phyloP scores from a whole-genome alignment of 164 flowering plant species.

The Platanus orientalis region DNA sequence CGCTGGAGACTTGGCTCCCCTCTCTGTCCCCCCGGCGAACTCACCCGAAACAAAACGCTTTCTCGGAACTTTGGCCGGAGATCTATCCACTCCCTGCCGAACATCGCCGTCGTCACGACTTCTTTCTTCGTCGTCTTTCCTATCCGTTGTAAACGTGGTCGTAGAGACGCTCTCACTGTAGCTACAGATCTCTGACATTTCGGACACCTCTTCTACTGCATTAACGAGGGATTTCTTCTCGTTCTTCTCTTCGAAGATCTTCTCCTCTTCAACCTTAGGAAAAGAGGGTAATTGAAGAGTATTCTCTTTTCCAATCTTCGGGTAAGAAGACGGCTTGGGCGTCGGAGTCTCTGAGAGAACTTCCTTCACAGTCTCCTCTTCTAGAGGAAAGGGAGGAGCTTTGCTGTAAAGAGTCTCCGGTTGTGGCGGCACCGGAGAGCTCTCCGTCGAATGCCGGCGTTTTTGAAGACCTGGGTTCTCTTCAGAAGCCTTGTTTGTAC shows the following conservation, averaged over 20 bases:
- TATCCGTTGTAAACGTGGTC: slow-evolving; percentile 25
- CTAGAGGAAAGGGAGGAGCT: slow-evolving; percentile 21
- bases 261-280: slow-evolving; percentile 5
- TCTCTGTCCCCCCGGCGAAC: slow-evolving; percentile 12
- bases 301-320: not conserved
- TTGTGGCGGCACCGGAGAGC: not conserved
- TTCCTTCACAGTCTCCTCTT: slow-evolving; percentile 68
- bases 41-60: slow-evolving; percentile 32
- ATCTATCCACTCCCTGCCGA: slow-evolving; percentile 19
- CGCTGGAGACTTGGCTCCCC: slow-evolving; percentile 27
- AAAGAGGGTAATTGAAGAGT: not conserved
- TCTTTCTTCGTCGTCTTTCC: slow-evolving; percentile 8
- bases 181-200: slow-evolving; percentile 45
- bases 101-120: slow-evolving; percentile 19
- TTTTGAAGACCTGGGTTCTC: not conserved
- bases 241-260: too few species aligned
- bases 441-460: slow-evolving; percentile 2
- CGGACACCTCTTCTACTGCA: slow-evolving; percentile 24
- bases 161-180: slow-evolving; percentile 43
- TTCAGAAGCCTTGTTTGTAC: slow-evolving; percentile 19
- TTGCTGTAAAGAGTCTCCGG: slow-evolving; percentile 3
- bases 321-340: slow-evolving; percentile 9
- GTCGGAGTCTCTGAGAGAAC: slow-evolving; percentile 56
- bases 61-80: slow-evolving; percentile 30
- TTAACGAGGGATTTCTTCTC: not conserved